Conservation (phyloP, 306 rosid species). For the Malus orientalis region DNA sequence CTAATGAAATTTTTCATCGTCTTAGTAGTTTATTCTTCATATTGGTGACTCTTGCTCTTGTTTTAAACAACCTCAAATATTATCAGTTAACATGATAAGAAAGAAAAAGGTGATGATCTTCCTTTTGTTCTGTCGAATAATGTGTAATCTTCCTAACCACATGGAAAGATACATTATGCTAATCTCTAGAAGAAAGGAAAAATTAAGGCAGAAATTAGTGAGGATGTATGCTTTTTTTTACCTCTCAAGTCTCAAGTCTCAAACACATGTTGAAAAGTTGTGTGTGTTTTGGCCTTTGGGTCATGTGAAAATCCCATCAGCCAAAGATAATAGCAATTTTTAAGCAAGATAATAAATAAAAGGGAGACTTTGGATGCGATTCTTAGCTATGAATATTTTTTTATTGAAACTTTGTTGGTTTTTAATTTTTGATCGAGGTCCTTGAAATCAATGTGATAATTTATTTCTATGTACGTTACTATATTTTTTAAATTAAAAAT, state of each 20-base stretch:
- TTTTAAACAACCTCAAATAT: background rate
- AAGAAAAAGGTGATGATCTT: background rate
- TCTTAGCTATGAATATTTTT: too few species aligned
- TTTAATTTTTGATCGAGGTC: too few species aligned
- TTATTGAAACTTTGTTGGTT: too few species aligned
- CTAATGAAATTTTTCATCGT: background rate
- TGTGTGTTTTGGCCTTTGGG: slow-evolving; percentile 1
- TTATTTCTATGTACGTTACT: too few species aligned
- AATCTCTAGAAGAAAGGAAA: background rate
- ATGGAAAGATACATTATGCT: background rate
- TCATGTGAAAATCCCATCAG: background rate
- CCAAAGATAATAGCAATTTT: background rate
- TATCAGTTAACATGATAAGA: background rate
- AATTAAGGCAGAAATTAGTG: background rate
- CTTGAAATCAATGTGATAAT: too few species aligned
- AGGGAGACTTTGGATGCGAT: too few species aligned
- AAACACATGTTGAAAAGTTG: background rate
- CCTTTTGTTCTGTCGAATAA: too few species aligned
- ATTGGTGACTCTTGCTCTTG: background rate
- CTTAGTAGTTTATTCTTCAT: background rate
- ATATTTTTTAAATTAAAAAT: too few species aligned
- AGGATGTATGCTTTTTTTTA: background rate
- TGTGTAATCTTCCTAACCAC: background rate
- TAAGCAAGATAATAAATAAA: background rate
- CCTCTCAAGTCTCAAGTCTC: background rate